Base-by-base conservation (phyloP, 306 rosid genomes). In the Medicago ruthenica region DNA sequence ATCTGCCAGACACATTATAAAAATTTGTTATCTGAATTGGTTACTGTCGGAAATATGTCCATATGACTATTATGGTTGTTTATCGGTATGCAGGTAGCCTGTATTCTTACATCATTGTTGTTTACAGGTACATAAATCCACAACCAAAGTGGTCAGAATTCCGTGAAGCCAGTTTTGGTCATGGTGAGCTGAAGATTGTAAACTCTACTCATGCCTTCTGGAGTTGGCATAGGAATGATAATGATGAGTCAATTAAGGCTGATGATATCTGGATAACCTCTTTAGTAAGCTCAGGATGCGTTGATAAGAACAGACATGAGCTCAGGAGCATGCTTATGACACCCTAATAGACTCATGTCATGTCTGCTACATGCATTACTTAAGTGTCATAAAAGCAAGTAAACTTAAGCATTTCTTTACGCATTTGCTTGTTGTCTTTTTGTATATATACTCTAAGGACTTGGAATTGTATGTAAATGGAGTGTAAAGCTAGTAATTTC, bases 171-270 rank as follows among this genome's bases (percentile, higher is more conserved):
- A 94, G 98, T 82, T 94, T 94, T 21, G 98, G 98, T 57, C 98
- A 94, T 1, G 97, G 97, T 6, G 96, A 94, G 81, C 96, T 94
- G 16, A 87, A 75, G 76, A 62, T 92, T 57, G 87, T 86, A 62
- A 94, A 90, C 79, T 84, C 97, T 9, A 86, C 92, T 73, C 97
- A 89, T 83, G 91, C 97, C 51, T 84, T 86, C 77, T 95, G 99
- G 99, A 90, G 91, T 85, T 95, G 99, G 99, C 97, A 95, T 82
- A 88, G 99, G 88, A 95, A 95, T 64, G 99, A 92, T 17, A 86
- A 95, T 6, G 97, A 92, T 0, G 91, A 92, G 84, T 85, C 97
- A n/a, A 91, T 95, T 16, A 86, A 81, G 74, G 92, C 96, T 8
- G 99, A 95, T 88, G 86, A 90, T 72, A 79, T 85, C 64, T 92